Conservation (phyloP, 2,329 filamentous ascomycete genomes). For the Fusarium sororula region DNA sequence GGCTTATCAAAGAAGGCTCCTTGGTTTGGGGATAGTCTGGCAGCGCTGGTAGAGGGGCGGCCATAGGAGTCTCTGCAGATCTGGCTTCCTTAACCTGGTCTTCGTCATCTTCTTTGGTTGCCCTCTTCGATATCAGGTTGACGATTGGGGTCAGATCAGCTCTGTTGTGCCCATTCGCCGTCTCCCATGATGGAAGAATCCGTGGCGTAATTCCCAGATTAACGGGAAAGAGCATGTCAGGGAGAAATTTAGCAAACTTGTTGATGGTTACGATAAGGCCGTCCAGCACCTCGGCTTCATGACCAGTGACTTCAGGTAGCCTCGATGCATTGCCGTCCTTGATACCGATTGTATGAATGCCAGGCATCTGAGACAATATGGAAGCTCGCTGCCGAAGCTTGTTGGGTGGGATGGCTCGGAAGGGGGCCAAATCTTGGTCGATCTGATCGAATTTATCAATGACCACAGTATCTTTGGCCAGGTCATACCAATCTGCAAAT, state of each 20-base stretch:
- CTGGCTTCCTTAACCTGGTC: background rate
- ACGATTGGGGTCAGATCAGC: conserved; percentile 42
- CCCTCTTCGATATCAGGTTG: conserved; percentile 44
- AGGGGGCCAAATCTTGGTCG: conserved; percentile 76
- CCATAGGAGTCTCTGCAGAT: conserved; percentile 4
- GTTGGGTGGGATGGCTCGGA: conserved; percentile 76
- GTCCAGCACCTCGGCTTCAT: conserved; percentile 51
- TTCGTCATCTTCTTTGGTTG: conserved; percentile 8
- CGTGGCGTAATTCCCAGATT: conserved; percentile 67
- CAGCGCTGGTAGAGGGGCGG: background rate
- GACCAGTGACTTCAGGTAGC: conserved; percentile 46
- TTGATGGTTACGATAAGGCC: conserved; percentile 72
- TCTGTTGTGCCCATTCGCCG: conserved; percentile 48
- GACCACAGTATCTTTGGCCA: conserved; percentile 75
- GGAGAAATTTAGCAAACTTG: conserved; percentile 75
- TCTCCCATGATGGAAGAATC: conserved; percentile 67
- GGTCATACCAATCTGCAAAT: conserved; percentile 87
- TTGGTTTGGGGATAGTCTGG: background rate
- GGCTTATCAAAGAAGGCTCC: conserved; percentile 25
- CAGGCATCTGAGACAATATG: conserved; percentile 51
- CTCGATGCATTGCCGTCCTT: conserved; percentile 67
- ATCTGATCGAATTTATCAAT: conserved; percentile 87
- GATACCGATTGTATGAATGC: conserved; percentile 64
- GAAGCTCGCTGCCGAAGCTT: conserved; percentile 70
- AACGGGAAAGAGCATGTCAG: conserved; percentile 85